phyloP scores from a whole-genome alignment of 352 stramenopile species.

The Saprolegnia diclina region DNA sequence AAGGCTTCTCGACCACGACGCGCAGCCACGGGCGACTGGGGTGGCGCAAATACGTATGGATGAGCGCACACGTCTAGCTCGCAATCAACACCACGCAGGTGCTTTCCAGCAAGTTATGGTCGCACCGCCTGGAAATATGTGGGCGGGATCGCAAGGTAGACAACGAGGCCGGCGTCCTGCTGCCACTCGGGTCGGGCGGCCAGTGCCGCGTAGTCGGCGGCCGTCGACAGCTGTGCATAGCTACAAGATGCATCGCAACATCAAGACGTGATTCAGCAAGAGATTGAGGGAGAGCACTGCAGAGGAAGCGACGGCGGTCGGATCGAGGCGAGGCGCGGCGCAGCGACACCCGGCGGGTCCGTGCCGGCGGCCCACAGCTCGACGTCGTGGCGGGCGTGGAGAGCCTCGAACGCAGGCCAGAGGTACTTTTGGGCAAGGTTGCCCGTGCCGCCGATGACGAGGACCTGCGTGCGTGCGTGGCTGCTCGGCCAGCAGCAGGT shows the following conservation, averaged over 20 bases:
- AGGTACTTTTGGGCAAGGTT: conserved; percentile 82
- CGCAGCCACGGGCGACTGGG: conserved; percentile 40
- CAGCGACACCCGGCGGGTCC: neutral
- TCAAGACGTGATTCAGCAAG: neutral
- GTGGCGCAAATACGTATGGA: conserved; percentile 30
- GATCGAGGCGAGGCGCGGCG: neutral
- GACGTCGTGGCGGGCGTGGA: conserved; percentile 33
- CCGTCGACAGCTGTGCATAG: conserved; percentile 42
- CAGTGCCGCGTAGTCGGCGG: conserved; percentile 31
- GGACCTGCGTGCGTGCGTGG: conserved; percentile 28
- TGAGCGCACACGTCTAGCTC: conserved; percentile 15
- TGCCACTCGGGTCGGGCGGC: neutral
- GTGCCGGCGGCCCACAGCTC: conserved; percentile 44
- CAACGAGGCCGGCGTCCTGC: conserved; percentile 40
- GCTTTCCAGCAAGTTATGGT: neutral
- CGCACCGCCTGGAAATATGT: conserved; percentile 53
- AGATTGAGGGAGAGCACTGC: neutral
- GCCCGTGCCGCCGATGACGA: conserved; percentile 65
- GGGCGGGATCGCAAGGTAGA: conserved; percentile 78
- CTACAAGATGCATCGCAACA: neutral
- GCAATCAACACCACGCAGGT: neutral
- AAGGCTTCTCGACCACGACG: conserved; percentile 78
- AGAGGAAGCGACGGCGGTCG: neutral
- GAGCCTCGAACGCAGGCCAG: conserved; percentile 62
- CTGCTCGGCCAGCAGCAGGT: neutral